Evolutionary conservation across 805 yeast species (phyloP), one percentile per base, ranked within the genome.

Genomic region (Yarrowia deformans): DNA sequence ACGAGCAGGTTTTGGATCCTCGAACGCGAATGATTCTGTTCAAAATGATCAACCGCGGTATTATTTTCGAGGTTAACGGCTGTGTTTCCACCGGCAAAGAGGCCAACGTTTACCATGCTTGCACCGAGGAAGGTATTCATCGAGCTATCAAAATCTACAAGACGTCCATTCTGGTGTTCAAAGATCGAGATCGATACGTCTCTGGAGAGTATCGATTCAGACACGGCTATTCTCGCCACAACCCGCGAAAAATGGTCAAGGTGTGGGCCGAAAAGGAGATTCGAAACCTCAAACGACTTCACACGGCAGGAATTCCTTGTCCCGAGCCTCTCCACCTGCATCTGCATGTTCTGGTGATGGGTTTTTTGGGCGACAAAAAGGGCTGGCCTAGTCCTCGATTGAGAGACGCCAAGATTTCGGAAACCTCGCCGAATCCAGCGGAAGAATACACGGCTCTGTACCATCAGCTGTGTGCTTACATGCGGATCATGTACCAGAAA

Each of bases 211-310:
- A 87, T 79, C 82, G 99, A 69, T 95, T 95, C 80, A 82, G 98
- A 75, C 90, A 91, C 76, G 91, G 94, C 74, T 86, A 87, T 48
- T 85, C 84, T 69, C 93, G 91, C 74, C 92, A 93, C 72, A 95
- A 95, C 76, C 98, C 98, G 10, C 84, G 99, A 75, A 94, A 94
- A 76, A 94, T 95, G 98, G 97, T 95, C 71, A 92, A 91, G 78
- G 85, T 93, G 32, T 95, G 99, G 99, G 98, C 99, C 0, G 99
- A 95, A 77, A 95, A 95, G 76, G 99, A 95, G 80, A 94, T 93
- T 73, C 81, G 99, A 69, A 95, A 95, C 77, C 83, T 95, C 78
- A 94, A 91, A 77, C 84, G 99, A 75, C 82, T 95, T 23, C 81
- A 90, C 77, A 77, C 84, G 56, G 84, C 88, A 69, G 97, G 97